These are phyloP conservation scores for Phytophthora palmivora DNA, from an alignment of 352 stramenopile genomes.

Conservation along the genomic window DNA sequence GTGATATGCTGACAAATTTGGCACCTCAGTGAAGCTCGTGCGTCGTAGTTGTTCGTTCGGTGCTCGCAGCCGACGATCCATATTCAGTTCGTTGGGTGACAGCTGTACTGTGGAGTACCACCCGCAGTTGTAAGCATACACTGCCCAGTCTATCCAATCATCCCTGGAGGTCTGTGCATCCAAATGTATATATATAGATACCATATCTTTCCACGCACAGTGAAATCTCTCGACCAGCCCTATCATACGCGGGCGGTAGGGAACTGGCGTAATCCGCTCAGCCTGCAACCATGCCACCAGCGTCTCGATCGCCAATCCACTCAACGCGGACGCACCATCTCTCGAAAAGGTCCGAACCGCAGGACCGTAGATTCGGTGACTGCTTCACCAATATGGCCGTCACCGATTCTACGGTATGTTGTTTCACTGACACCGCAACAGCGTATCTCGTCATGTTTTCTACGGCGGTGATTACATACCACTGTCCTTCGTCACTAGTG, in stretches of 20 bases:
- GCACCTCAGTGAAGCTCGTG: not conserved
- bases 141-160: not conserved
- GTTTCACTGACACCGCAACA: not conserved
- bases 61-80: not conserved
- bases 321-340: not conserved
- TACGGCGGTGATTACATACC: not conserved
- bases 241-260: not conserved
- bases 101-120: not conserved
- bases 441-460: not conserved
- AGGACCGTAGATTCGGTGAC: not conserved
- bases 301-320: not conserved
- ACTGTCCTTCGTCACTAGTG: not conserved
- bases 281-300: not conserved
- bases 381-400: not conserved
- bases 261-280: not conserved
- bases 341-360: not conserved
- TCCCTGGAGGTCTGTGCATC: not conserved
- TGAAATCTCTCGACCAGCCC: not conserved
- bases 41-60: not conserved
- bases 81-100: slow-evolving; percentile 5
- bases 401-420: not conserved
- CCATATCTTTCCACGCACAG: not conserved
- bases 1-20: not conserved
- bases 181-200: not conserved
- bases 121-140: slow-evolving; percentile 5